These are phyloP conservation scores for Clitopilus passeckerianus DNA, from an alignment of 768 basidiomycete genomes.

Conservation along the genomic window DNA sequence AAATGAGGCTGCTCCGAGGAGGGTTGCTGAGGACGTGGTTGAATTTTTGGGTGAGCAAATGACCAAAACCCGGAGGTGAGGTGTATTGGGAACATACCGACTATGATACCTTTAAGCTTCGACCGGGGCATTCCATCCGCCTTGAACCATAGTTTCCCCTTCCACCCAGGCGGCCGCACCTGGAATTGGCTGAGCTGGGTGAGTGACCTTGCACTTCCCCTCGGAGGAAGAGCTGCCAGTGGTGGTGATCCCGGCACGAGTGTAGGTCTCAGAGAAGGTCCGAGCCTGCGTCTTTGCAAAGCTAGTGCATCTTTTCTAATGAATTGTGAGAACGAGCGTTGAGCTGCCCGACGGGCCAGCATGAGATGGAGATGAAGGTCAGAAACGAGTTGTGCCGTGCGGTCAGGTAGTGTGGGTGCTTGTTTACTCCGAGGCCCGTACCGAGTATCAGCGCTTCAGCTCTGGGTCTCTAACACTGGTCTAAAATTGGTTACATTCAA, in stretches of 20 bases:
- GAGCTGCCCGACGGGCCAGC: constrained; percentile 22
- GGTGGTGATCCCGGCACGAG: too few relatives aligned
- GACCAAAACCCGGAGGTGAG: not conserved
- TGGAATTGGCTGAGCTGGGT: constrained; percentile 1
- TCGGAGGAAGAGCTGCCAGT: not conserved
- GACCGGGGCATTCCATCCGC: constrained; percentile 31
- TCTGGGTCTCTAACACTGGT: too few relatives aligned
- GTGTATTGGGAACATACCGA: constrained; percentile 17
- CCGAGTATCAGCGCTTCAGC: too few relatives aligned
- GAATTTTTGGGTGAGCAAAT: not conserved
- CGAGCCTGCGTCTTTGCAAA: not conserved
- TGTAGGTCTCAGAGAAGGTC: not conserved
- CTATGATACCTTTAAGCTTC: constrained; percentile 22
- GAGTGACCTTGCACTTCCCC: not conserved
- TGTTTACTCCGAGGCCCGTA: not conserved
- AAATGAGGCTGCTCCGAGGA: constrained; percentile 2
- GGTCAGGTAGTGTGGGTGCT: not conserved
- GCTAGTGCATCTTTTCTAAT: not conserved
- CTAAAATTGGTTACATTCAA: too few relatives aligned
- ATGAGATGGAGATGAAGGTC: constrained; percentile 16
- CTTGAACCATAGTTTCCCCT: constrained; percentile 24
- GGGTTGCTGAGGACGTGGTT: constrained; percentile 3
- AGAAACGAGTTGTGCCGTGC: not conserved
- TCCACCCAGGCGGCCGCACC: constrained; percentile 16
- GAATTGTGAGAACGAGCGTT: constrained; percentile 17